Conservation (phyloP, 306 rosid species). For the Morella rubra region DNA sequence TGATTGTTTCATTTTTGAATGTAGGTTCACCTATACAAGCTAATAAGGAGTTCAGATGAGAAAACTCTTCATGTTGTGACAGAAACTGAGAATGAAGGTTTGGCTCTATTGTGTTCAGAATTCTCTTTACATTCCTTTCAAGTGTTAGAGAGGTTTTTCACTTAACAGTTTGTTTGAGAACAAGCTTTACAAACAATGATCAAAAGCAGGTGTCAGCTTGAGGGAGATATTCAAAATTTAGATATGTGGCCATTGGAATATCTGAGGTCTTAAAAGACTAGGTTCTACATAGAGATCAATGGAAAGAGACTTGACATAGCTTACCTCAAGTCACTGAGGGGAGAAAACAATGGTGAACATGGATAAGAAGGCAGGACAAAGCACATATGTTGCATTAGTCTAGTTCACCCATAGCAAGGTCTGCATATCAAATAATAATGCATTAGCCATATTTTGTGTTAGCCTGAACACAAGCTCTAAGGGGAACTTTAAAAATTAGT, state of each 20-base stretch:
- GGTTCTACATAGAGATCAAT: slow-evolving; percentile 7
- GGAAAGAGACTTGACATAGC: background rate
- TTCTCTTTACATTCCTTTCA: slow-evolving; percentile 18
- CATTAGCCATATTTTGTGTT: background rate
- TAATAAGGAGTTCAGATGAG: slow-evolving; percentile 42
- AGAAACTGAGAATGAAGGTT: slow-evolving; percentile 67
- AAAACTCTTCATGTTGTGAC: slow-evolving; percentile 51
- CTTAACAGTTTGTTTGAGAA: background rate
- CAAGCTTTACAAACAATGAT: slow-evolving; percentile 3
- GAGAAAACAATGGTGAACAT: too few relatives aligned
- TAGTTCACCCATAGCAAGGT: slow-evolving; percentile 8
- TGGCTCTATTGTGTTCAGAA: slow-evolving; percentile 15
- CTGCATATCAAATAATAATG: background rate
- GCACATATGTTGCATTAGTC: background rate
- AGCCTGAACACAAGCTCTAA: background rate
- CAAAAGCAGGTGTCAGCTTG: slow-evolving; percentile 11
- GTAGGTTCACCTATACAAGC: slow-evolving; percentile 75
- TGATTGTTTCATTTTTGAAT: slow-evolving; percentile 33
- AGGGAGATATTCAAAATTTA: slow-evolving; percentile 8
- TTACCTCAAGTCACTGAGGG: background rate
- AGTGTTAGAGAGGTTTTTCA: slow-evolving; percentile 13
- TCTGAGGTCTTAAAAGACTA: background rate
- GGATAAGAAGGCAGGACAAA: background rate
- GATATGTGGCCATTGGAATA: background rate
- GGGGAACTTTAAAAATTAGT: background rate